Percentiles rank a stretch among this genome's conserved stretches.
Conservation (phyloP, 352 stramenopile genomes). For the Phytophthora chlamydospora region DNA sequence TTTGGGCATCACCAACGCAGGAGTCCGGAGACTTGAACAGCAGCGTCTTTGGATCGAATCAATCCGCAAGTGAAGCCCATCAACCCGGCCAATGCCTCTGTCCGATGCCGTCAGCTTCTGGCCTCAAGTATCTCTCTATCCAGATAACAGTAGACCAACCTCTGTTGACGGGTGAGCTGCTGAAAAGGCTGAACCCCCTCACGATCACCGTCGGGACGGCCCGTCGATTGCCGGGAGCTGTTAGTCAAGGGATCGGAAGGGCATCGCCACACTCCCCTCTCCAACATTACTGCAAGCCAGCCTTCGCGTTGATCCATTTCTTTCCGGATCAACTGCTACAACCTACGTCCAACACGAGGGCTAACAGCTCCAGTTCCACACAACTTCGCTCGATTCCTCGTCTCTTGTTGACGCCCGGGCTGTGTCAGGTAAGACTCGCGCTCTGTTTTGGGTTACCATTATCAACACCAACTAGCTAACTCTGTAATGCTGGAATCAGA, state of each 20-base stretch:
- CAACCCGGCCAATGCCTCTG: constrained; percentile 36
- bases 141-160: constrained; percentile 56
- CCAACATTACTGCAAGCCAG: constrained; percentile 52
- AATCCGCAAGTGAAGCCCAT: constrained; percentile 13
- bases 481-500: constrained; percentile 16
- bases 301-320: constrained; percentile 63
- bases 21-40: neutral
- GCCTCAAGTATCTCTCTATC: constrained; percentile 58
- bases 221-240: constrained; percentile 57
- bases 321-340: constrained; percentile 45
- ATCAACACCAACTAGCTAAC: neutral
- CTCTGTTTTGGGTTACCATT: neutral
- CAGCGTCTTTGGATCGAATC: constrained; percentile 3
- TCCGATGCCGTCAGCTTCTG: constrained; percentile 25
- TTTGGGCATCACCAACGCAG: constrained; percentile 32
- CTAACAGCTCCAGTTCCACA: neutral
- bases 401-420: constrained; percentile 43
- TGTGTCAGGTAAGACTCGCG: constrained; percentile 41
- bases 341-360: neutral
- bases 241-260: constrained; percentile 19
- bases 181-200: constrained; percentile 67
- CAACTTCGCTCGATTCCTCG: constrained; percentile 21
- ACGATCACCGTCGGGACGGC: constrained; percentile 57
- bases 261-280: constrained; percentile 49
- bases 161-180: constrained; percentile 45